These are phyloP conservation scores for Cotoneaster glaucophyllus DNA, from an alignment of 306 rosid species.

Conservation along the genomic window DNA sequence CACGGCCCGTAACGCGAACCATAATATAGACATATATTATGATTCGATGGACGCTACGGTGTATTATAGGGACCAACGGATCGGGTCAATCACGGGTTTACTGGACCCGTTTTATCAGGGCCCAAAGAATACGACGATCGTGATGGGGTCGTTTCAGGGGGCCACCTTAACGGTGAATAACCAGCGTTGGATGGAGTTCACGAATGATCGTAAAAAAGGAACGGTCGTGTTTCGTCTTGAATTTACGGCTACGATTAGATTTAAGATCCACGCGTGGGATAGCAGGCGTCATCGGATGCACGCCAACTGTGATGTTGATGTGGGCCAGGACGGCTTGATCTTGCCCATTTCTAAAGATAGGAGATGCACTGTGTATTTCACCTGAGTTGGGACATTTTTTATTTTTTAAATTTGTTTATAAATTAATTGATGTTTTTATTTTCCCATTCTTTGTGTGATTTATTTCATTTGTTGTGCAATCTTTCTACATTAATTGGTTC, in stretches of 20 bases:
- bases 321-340: conserved; percentile 60
- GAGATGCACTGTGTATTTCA: conserved; percentile 72
- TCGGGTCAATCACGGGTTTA: conserved; percentile 48
- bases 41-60: conserved; percentile 48
- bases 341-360: conserved; percentile 33
- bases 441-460: not conserved
- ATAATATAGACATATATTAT: conserved; percentile 50
- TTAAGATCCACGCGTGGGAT: conserved; percentile 55
- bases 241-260: conserved; percentile 45
- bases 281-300: conserved; percentile 64
- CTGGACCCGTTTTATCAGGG: conserved; percentile 43
- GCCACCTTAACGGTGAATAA: conserved; percentile 41
- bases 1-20: conserved; percentile 71
- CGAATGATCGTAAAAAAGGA: conserved; percentile 47
- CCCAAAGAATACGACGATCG: conserved; percentile 53
- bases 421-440: not conserved
- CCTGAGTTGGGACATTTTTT: conserved; percentile 16
- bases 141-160: conserved; percentile 36
- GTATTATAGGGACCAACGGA: conserved; percentile 46
- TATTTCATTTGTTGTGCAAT: not conserved
- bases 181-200: conserved; percentile 58
- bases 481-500: not conserved
- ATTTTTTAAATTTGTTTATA: not conserved
- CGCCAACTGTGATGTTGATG: conserved; percentile 56
- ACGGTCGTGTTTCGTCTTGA: conserved; percentile 60